These are phyloP conservation scores for Parascedosporium putredinis DNA, from an alignment of 2,329 filamentous ascomycete species.

Conservation along the genomic window DNA sequence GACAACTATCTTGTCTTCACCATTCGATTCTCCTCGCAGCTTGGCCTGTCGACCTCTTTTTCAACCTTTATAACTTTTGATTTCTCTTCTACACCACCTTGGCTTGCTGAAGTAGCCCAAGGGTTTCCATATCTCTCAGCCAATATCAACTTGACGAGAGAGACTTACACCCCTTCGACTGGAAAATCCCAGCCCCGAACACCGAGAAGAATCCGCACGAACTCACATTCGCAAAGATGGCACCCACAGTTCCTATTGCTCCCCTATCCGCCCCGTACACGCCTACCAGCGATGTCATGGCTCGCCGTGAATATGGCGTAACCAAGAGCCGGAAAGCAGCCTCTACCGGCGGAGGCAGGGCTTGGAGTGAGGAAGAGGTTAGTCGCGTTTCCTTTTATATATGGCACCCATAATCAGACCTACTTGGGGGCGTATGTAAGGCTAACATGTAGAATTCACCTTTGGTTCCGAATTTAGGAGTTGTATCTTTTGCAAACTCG, in stretches of 20 bases:
- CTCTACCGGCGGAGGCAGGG: slow-evolving; percentile 64
- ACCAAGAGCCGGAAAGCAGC: slow-evolving; percentile 57
- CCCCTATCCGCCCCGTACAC: slow-evolving; percentile 34
- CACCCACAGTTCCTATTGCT: slow-evolving; percentile 37
- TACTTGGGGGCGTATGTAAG: no score
- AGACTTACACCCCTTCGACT: slow-evolving; percentile 6
- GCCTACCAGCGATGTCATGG: slow-evolving; percentile 41
- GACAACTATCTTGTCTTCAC: background rate
- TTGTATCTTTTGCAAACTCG: slow-evolving; percentile 75
- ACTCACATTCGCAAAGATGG: slow-evolving; percentile 25
- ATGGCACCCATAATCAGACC: no score
- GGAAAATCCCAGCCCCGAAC: slow-evolving; percentile 10
- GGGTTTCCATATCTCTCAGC: no score
- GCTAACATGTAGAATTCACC: no score
- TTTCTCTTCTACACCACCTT: no score
- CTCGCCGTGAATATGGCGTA: slow-evolving; percentile 49
- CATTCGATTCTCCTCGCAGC: slow-evolving; percentile 14
- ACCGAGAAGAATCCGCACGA: background rate
- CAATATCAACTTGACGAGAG: slow-evolving; percentile 7
- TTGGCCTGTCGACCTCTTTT: slow-evolving; percentile 14
- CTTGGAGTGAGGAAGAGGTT: slow-evolving; percentile 83
- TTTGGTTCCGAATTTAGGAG: slow-evolving; percentile 45
- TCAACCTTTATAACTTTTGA: background rate
- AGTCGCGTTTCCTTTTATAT: slow-evolving; percentile 16
- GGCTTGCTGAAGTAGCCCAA: no score